A percentile compares a stretch with the other conserved stretches of the same genome.
Evolutionary conservation across 2,329 filamentous ascomycete genomes (phyloP).

Genomic region (Hymenoscyphus infarciens): DNA sequence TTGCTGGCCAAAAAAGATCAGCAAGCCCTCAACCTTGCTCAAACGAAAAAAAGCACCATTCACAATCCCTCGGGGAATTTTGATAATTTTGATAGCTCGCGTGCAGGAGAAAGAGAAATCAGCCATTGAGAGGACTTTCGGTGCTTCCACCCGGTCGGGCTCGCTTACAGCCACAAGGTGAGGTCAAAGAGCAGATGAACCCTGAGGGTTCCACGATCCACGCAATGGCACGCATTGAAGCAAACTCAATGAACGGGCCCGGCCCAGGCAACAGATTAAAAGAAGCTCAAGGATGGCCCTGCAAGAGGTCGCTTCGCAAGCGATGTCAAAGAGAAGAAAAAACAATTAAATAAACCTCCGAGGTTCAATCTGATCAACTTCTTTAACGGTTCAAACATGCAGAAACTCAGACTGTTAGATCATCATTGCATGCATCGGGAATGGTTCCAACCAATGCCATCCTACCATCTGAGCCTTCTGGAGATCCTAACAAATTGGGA

Average conservation of each 20-base stretch:
- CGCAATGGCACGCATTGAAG: background rate
- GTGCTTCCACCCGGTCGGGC: background rate
- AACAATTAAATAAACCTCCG: too few species aligned
- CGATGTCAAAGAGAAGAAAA: background rate
- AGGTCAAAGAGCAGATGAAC: too few species aligned
- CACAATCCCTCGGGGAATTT: background rate
- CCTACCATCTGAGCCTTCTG: background rate
- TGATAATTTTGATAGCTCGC: background rate
- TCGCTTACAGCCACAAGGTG: background rate
- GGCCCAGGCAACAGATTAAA: background rate
- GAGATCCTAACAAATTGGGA: background rate
- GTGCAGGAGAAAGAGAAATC: background rate
- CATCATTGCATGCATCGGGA: background rate
- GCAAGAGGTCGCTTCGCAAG: background rate
- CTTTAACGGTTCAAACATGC: background rate
- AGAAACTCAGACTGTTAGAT: background rate
- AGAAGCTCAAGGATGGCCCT: background rate
- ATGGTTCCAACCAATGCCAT: background rate
- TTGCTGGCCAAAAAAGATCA: background rate
- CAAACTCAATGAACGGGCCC: background rate
- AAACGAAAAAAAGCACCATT: background rate
- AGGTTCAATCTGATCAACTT: too few species aligned
- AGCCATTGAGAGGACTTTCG: background rate
- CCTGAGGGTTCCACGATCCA: background rate
- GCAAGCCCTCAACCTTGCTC: background rate